A percentile compares a stretch with the other conserved stretches of the same genome.
Evolutionary conservation across 768 basidiomycete species (phyloP).

Genomic region (Peribolospora baueri): DNA sequence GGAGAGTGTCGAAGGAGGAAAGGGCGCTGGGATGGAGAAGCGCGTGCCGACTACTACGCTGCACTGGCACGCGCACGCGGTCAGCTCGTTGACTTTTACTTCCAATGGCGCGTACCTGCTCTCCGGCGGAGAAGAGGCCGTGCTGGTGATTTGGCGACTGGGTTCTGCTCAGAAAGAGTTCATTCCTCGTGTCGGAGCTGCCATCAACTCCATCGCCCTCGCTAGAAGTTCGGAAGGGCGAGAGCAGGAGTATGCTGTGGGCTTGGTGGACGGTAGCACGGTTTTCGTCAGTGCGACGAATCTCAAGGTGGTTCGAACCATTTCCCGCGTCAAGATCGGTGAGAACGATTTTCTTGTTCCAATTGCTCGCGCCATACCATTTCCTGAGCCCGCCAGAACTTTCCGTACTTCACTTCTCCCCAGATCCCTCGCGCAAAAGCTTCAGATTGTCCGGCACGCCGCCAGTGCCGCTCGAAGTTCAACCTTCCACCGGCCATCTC

Average conservation of each 20-base stretch:
- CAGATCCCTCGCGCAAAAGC: slow-evolving; percentile 20
- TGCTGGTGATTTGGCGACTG: slow-evolving; percentile 91
- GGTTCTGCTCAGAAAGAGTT: slow-evolving; percentile 73
- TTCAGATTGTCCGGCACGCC: slow-evolving; percentile 13
- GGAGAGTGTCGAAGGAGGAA: slow-evolving; percentile 31
- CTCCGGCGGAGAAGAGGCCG: slow-evolving; percentile 84
- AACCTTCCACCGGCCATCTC: slow-evolving; percentile 45
- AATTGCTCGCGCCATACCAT: neutral
- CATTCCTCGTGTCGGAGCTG: slow-evolving; percentile 70
- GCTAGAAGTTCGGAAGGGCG: slow-evolving; percentile 18
- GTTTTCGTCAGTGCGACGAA: slow-evolving; percentile 46
- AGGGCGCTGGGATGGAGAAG: slow-evolving; percentile 21
- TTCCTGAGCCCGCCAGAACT: neutral
- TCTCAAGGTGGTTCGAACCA: slow-evolving; percentile 45
- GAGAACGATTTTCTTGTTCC: slow-evolving; percentile 11
- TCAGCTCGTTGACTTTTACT: slow-evolving; percentile 65
- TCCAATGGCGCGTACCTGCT: slow-evolving; percentile 74
- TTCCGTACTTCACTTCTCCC: slow-evolving; percentile 11
- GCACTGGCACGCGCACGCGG: slow-evolving; percentile 94
- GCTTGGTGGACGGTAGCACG: slow-evolving; percentile 57
- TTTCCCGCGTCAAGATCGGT: slow-evolving; percentile 59
- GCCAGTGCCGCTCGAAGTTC: slow-evolving; percentile 45
- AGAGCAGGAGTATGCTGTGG: slow-evolving; percentile 70
- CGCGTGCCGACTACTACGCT: slow-evolving; percentile 59
- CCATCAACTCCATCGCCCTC: slow-evolving; percentile 46